A percentile compares a stretch with the other conserved stretches of the same genome.
Evolutionary conservation across 2,329 filamentous ascomycete species (phyloP).

Genomic region (Apiospora pterosperma): DNA sequence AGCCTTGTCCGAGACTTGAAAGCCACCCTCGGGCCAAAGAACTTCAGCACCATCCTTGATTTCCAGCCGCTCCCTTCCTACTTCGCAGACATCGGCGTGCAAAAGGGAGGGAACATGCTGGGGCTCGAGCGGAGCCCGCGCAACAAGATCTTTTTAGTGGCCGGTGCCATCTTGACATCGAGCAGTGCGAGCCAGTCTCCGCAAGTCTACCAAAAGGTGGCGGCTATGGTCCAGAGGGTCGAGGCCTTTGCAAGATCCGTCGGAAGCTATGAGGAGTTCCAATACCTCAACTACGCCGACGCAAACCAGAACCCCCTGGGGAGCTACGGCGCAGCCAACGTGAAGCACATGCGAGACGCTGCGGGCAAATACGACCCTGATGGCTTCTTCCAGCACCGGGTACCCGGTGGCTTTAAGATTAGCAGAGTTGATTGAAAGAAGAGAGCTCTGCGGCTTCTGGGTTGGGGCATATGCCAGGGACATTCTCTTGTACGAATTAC

Average conservation of each 20-base stretch:
- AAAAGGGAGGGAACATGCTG: constrained; percentile 26
- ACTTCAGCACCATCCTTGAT: constrained; percentile 11
- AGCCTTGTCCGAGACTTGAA: constrained; percentile 10
- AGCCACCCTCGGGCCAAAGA: constrained; percentile 8
- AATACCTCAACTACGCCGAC: constrained; percentile 35
- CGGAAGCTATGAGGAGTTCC: constrained; percentile 22
- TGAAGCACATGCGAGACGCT: constrained; percentile 24
- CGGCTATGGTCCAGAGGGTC: constrained; percentile 24
- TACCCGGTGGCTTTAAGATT: constrained; percentile 36
- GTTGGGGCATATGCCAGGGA: too few species aligned
- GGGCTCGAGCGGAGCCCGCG: constrained; percentile 24
- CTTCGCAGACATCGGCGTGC: constrained; percentile 27
- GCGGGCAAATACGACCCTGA: constrained; percentile 33
- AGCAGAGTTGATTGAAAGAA: constrained; percentile 1
- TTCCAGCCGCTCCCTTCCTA: constrained; percentile 21
- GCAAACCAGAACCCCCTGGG: constrained; percentile 25
- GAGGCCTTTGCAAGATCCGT: constrained; percentile 16
- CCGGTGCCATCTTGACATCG: constrained; percentile 21
- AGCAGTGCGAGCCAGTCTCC: constrained; percentile 22
- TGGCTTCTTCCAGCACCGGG: constrained; percentile 31
- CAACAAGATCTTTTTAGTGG: constrained; percentile 26
- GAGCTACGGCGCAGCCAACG: constrained; percentile 32
- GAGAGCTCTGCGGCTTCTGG: not conserved
- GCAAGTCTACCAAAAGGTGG: constrained; percentile 27
- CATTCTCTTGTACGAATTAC: too few species aligned